Percentiles rank a stretch among this genome's conserved stretches.
Conservation (phyloP, 345 rosid genomes). For the Heritiera littoralis region DNA sequence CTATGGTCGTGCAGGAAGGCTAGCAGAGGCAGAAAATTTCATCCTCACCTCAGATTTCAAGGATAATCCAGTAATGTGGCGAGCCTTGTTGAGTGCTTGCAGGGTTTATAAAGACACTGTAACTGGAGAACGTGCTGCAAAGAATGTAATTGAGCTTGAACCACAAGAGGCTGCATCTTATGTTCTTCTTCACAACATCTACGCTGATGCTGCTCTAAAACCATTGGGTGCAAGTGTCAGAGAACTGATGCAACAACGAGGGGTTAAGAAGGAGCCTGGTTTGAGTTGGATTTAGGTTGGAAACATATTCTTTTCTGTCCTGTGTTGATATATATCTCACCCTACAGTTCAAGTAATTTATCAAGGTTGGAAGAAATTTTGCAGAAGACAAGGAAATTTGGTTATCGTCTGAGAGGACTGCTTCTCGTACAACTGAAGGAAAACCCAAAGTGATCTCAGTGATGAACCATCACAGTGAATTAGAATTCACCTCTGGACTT, state of each 20-base stretch:
- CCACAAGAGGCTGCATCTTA: constrained; percentile 51
- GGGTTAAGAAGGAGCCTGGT: constrained; percentile 58
- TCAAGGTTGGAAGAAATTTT: constrained; percentile 30
- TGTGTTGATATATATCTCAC: constrained; percentile 35
- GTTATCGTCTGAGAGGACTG: constrained; percentile 23
- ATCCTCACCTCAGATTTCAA: constrained; percentile 41
- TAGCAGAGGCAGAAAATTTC: constrained; percentile 46
- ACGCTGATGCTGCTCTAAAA: constrained; percentile 39
- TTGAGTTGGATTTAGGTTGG: constrained; percentile 49
- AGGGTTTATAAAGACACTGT: constrained; percentile 38
- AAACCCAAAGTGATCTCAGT: constrained; percentile 3
- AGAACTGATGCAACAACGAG: constrained; percentile 40
- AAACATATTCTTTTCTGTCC: constrained; percentile 34
- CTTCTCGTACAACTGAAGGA: constrained; percentile 1
- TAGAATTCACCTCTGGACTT: constrained; percentile 21
- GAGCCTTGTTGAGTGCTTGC: constrained; percentile 55
- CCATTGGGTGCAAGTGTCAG: constrained; percentile 37
- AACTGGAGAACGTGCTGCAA: constrained; percentile 42
- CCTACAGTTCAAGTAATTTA: constrained; percentile 31
- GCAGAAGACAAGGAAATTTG: constrained; percentile 32
- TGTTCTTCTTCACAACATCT: constrained; percentile 46
- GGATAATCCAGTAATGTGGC: constrained; percentile 53
- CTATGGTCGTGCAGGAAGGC: constrained; percentile 46
- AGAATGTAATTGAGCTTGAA: constrained; percentile 47
- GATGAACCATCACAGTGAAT: constrained; percentile 20